Evolutionary conservation across 2,329 filamentous ascomycete species (phyloP), one percentile per base, ranked within the genome.

Genomic region (Cladosporium sp.): DNA sequence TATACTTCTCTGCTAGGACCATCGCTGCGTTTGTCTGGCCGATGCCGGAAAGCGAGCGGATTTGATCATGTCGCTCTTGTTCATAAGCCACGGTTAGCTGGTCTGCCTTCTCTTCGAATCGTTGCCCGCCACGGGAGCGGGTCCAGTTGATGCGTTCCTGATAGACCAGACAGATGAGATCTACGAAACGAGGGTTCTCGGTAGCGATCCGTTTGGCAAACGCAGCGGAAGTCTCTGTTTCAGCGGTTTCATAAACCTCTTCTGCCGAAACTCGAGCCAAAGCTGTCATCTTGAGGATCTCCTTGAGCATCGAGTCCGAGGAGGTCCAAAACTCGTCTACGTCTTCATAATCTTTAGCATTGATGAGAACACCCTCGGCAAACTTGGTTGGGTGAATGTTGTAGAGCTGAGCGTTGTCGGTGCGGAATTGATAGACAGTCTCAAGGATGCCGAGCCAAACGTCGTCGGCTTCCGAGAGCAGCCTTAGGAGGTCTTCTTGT

Each of bases 261-360:
- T 69, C 63, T 1, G 72, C 68, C 16, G 71, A 58, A 16, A 69
- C 67, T 13, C 73, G 72, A 16, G 73, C 71, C 9, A 72, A 60
- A 18, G 71, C 59, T n/a, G 73, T 63, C 22, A 76, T 65, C 33
- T 65, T 52, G 61, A 64, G 45, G 5, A 64, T 59, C 4, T 70
- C 66, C 45, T 68, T 68, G 43, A 76, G 68, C 32, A 76, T 68
- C 42, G 71, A 71, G 52, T 70, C 64, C 1, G 80, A 82, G 13
- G 88, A 90, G 0, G 91, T 96, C 93, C 93, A 98, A 42, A 91
- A 87, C 55, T 88, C 84, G 0, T 86, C 81, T 8, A 96, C 76
- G 9, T 78, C 81, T 16, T 84, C 78, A 41, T 64, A 68, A 63
- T 89, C 91, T 42, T 81, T 80, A 13, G 77, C 72, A 18, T 68